Conservation (phyloP, 345 rosid species). For the Linum tenue region DNA sequence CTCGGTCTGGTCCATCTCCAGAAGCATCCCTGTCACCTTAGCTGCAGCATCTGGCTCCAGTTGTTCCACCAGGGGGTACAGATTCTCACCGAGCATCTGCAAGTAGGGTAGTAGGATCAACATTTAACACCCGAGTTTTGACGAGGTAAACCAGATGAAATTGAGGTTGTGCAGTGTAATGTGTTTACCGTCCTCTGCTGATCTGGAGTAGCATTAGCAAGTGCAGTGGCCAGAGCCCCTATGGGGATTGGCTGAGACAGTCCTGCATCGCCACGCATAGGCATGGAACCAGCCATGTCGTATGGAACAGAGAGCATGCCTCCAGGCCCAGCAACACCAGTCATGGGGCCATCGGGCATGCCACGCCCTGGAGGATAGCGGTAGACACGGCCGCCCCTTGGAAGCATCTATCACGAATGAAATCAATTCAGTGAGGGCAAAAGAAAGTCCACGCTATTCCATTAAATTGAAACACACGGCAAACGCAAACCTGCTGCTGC, state of each 20-base stretch:
- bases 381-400: conserved; percentile 67
- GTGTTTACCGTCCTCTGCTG: conserved; percentile 79
- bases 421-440: not conserved
- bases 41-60: conserved; percentile 84
- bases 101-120: conserved; percentile 1
- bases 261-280: conserved; percentile 43
- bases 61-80: conserved; percentile 87
- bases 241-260: conserved; percentile 63
- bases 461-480: not conserved
- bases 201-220: conserved; percentile 80
- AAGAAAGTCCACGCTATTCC: not conserved
- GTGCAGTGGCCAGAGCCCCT: conserved; percentile 72
- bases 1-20: conserved; percentile 97
- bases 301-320: conserved; percentile 68
- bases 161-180: not conserved
- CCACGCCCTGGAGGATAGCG: conserved; percentile 77
- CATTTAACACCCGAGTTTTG: not conserved
- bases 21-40: conserved; percentile 92
- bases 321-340: conserved; percentile 64
- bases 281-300: conserved; percentile 49
- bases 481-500: conserved; percentile 63
- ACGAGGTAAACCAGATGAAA: not conserved
- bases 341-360: conserved; percentile 60
- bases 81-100: conserved; percentile 93
- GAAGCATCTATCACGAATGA: conserved; percentile 47